Conservation (phyloP, 345 rosid genomes). For the Euphorbia peplus region DNA sequence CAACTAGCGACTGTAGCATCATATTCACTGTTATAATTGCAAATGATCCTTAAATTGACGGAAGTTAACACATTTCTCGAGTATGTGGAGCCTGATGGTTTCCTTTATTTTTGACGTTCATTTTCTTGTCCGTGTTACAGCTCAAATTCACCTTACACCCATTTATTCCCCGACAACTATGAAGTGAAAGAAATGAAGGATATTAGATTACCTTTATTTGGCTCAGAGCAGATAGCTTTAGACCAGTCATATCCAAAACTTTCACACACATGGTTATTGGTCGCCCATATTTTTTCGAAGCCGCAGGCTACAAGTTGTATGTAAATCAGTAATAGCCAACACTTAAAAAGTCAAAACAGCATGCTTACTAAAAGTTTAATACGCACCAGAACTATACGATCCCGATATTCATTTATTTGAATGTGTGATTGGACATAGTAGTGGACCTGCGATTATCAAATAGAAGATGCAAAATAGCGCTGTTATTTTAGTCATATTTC, state of each 20-base stretch:
- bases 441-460: constrained; percentile 59
- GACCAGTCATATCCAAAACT: constrained; percentile 91
- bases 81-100: too few relatives aligned
- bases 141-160: too few relatives aligned
- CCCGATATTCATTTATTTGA: constrained; percentile 93
- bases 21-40: constrained; percentile 1
- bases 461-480: neutral
- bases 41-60: neutral
- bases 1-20: neutral
- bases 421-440: constrained; percentile 92
- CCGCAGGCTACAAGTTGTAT: constrained; percentile 59
- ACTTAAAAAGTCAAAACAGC: neutral
- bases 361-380: constrained; percentile 3
- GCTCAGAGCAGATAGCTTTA: constrained; percentile 78
- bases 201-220: constrained; percentile 62
- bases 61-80: neutral
- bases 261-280: constrained; percentile 86
- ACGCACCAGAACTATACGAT: constrained; percentile 81
- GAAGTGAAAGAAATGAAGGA: neutral
- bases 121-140: too few relatives aligned
- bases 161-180: neutral
- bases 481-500: neutral
- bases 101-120: too few relatives aligned
- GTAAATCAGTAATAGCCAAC: constrained; percentile 14
- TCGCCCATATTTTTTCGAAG: constrained; percentile 64